Evolutionary conservation across 306 rosid species (phyloP), one percentile per base, ranked within the genome.

Genomic region (Cajanus cajan): DNA sequence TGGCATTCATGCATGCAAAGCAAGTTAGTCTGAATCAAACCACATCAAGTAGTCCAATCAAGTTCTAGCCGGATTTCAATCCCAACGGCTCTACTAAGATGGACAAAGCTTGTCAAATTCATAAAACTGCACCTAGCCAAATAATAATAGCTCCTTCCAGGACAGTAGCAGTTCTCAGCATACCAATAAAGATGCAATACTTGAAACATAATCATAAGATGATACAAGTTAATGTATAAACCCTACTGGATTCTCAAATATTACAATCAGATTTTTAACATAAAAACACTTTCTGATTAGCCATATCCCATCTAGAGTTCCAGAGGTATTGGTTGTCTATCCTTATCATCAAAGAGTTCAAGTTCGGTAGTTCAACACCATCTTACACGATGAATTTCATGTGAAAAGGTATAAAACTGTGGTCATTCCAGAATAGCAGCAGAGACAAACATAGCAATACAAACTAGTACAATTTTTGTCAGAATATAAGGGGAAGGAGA

Each of bases 181-280:
- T 22, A 4, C 36, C 24, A 59, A 21, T 0, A 25, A 21, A 55
- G 6, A 55, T 21, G 13, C 13, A 47, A 9, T 33, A 19, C 14
- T 47, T 1, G 41, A 39, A 39, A n/a, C 13, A n/a, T 21, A 18
- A n/a, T n/a, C 18, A 48, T 25, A 52, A 63, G 50, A 45, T 11
- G 1, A 33, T 50, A 61, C 18, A 28, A 6, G 52, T 24, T 57
- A 12, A 15, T 40, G 19, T 16, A 64, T 55, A 50, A 31, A 54
- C 52, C 52, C 34, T 67, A 65, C 45, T 61, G 31, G 57, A 68
- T 76, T 40, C 73, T 65, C 47, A 16, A 59, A 64, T 54, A 64
- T 22, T 58, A 44, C 7, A 65, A 6, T 41, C 52, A 73, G 57
- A 48, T 50, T 74, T 44, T 19, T 21, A 34, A 39, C 41, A 43